Base-by-base conservation (phyloP, 352 stramenopile genomes). In the Thalassiosira ordinaria region DNA sequence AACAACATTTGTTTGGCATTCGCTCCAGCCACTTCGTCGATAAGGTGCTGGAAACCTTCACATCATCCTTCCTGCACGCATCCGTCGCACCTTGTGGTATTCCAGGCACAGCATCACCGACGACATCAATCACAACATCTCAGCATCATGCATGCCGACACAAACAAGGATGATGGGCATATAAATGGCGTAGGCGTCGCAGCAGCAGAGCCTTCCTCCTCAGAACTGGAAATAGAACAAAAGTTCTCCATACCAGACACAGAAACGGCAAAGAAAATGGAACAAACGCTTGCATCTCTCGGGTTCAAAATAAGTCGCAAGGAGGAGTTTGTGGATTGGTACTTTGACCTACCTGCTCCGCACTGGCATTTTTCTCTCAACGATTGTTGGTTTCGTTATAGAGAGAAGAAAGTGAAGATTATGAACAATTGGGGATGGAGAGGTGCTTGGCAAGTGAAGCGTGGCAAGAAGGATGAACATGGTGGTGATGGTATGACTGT, bases 341-440 rank as follows among this genome's bases (percentile, higher is more conserved):
- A 91, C 64, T 89, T 88, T 75, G 85, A 91, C 64, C 67, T 72
- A 2, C 63, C 74, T 9, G 59, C 20, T 60, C 75, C 66, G 4
- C 31, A 60, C 18, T 83, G 75, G 68, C 37, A 74, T 55, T 74
- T 84, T 68, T 66, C 68, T 33, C 20, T 72, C 5, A 57, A 78
- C 39, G 79, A 91, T 69, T 71, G 47, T 57, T 91, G 85, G 85
- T 66, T 91, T 39, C 53, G 85, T 18, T 89, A 83, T 74, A 75
- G 85, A 37, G 64, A 76, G 22, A 72, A 70, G 24, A 82, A 78
- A 22, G 31, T 62, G 22, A 69, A 73, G 72, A 73, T 74, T 8
- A 16, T 61, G 22, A 61, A 60, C 9, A 77, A 69, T 53, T 74
- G 64, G 64, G 62, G 57, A 35, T 73, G 70, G 65, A 70, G 68